Percentiles rank a stretch among this genome's conserved stretches.
These are phyloP conservation scores for Metschnikowia cerradonensis DNA, from an alignment of 805 yeast genomes.

Conservation along the genomic window DNA sequence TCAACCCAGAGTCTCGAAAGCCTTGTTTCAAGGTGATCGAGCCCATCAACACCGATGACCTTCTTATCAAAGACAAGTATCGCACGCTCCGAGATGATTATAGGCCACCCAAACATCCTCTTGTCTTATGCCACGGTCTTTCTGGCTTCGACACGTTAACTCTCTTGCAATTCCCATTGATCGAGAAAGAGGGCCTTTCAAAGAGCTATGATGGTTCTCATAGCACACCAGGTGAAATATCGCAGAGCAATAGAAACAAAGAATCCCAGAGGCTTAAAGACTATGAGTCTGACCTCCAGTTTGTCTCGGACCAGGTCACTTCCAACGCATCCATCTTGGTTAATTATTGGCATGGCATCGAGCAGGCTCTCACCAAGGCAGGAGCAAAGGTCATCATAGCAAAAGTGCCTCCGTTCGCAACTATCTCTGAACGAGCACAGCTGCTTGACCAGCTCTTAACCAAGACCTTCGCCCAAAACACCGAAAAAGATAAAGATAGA, in stretches of 20 bases:
- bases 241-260: not conserved
- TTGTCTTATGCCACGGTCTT: constrained; percentile 82
- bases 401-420: constrained; percentile 78
- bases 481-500: constrained; percentile 9
- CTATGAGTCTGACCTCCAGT: constrained; percentile 13
- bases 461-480: constrained; percentile 21
- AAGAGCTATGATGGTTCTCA: constrained; percentile 10
- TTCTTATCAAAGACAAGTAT: constrained; percentile 28
- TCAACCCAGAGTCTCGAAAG: not conserved
- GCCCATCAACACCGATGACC: constrained; percentile 13
- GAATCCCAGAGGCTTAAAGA: constrained; percentile 8
- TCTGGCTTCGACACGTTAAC: constrained; percentile 66
- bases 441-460: constrained; percentile 50
- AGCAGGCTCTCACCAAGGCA: constrained; percentile 49
- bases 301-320: constrained; percentile 11
- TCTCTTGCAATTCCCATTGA: constrained; percentile 15
- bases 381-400: constrained; percentile 73
- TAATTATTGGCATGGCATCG: constrained; percentile 83
- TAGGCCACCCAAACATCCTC: constrained; percentile 62
- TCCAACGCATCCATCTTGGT: constrained; percentile 37
- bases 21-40: not conserved
- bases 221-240: not conserved
- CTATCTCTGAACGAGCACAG: constrained; percentile 64
- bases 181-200: constrained; percentile 4
- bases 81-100: constrained; percentile 37